Evolutionary conservation across 2,329 filamentous ascomycete species (phyloP).

Genomic region (Calonectria naviculata): DNA sequence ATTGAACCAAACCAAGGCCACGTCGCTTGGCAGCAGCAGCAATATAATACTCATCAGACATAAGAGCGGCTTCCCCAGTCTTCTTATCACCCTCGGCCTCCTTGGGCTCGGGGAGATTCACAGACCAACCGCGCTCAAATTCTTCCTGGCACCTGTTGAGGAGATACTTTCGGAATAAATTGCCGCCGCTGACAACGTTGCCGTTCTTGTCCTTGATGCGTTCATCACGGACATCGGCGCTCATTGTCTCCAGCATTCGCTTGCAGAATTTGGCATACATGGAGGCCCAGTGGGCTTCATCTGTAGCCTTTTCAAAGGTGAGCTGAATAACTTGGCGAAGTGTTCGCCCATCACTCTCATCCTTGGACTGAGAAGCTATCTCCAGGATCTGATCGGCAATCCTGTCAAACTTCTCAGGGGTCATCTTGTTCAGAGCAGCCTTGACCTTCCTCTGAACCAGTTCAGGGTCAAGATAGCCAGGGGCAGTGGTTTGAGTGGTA

Average conservation of each 20-base stretch:
- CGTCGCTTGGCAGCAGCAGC: conserved; percentile 95
- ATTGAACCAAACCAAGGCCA: conserved; percentile 97
- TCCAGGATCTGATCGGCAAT: conserved; percentile 93
- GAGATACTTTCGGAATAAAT: conserved; percentile 97
- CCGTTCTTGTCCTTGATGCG: conserved; percentile 92
- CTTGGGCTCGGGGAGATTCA: conserved; percentile 81
- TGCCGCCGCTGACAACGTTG: conserved; percentile 89
- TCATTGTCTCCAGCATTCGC: conserved; percentile 96
- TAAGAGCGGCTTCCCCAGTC: conserved; percentile 78
- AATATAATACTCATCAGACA: conserved; percentile 97
- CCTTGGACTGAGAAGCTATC: conserved; percentile 95
- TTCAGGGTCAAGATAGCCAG: conserved; percentile 81
- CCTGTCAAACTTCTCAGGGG: conserved; percentile 97
- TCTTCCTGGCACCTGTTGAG: conserved; percentile 99
- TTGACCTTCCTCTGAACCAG: conserved; percentile 99
- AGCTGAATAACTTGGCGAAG: conserved; percentile 98
- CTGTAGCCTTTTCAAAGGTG: conserved; percentile 98
- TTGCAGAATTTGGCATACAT: conserved; percentile 99
- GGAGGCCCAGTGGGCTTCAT: conserved; percentile 97
- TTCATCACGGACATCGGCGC: conserved; percentile 93
- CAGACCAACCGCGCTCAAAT: conserved; percentile 97
- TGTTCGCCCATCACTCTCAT: conserved; percentile 93
- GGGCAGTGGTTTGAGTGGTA: conserved; percentile 51
- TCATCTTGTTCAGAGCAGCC: conserved; percentile 99
- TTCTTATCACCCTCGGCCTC: conserved; percentile 72